Evolutionary conservation across 352 stramenopile genomes (phyloP).

Genomic region (Phytophthora pini): DNA sequence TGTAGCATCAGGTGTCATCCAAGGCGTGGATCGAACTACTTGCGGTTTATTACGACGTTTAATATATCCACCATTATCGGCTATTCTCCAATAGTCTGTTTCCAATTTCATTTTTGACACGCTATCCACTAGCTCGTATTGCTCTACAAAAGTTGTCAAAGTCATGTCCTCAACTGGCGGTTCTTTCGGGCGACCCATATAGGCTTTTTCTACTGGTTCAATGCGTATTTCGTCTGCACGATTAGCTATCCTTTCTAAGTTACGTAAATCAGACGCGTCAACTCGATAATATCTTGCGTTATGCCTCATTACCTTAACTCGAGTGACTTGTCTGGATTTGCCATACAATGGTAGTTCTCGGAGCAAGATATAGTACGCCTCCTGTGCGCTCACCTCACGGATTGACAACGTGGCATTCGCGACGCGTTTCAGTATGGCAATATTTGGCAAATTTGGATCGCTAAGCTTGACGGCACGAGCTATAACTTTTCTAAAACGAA

Average conservation of each 20-base stretch:
- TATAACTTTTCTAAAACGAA: conserved; percentile 11
- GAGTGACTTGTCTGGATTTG: not conserved
- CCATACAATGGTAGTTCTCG: conserved; percentile 1
- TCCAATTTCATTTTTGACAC: too few relatives aligned
- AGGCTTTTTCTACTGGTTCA: too few relatives aligned
- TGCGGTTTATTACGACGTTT: not conserved
- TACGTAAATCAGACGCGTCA: not conserved
- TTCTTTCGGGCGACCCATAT: too few relatives aligned
- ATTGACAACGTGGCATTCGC: not conserved
- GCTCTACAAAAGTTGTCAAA: too few relatives aligned
- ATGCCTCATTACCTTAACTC: not conserved
- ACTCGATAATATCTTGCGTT: not conserved
- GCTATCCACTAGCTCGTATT: too few relatives aligned
- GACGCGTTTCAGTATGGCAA: not conserved
- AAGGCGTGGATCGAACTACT: not conserved
- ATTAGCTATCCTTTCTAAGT: not conserved
- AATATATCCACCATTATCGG: not conserved
- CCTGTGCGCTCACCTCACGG: conserved; percentile 3
- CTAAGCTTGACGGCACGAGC: conserved; percentile 11
- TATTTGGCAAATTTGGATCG: not conserved
- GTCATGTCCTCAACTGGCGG: too few relatives aligned
- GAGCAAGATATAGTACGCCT: conserved; percentile 5
- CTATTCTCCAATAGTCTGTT: too few relatives aligned
- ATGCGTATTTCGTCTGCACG: too few relatives aligned
- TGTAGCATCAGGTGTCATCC: not conserved